These are phyloP conservation scores for Phaeosphaeriaceae sp. DNA, from an alignment of 2,329 filamentous ascomycete species.

Conservation along the genomic window DNA sequence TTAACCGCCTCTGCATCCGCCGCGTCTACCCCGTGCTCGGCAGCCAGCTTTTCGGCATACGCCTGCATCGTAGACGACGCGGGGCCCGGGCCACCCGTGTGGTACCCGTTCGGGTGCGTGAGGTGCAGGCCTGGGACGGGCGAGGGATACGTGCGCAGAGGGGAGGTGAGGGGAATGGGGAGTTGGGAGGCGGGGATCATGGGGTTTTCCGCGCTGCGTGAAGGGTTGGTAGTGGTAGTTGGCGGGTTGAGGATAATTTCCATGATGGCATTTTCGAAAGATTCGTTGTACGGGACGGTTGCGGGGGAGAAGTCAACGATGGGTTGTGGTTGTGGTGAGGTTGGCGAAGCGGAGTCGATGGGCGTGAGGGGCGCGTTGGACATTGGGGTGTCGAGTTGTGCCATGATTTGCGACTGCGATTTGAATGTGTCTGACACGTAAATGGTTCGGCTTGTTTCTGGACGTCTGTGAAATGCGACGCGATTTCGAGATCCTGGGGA, in stretches of 20 bases:
- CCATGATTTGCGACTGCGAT: slow-evolving; percentile 15
- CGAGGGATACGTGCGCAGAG: slow-evolving; percentile 51
- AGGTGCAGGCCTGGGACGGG: slow-evolving; percentile 54
- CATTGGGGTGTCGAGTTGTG: slow-evolving; percentile 29
- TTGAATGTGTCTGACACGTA: background rate
- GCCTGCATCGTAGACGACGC: slow-evolving; percentile 39
- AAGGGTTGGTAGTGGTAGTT: slow-evolving; percentile 30
- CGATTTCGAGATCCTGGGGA: background rate
- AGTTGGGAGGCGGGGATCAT: slow-evolving; percentile 44
- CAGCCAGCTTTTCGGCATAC: slow-evolving; percentile 52
- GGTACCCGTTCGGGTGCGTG: slow-evolving; percentile 55
- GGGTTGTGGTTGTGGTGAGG: slow-evolving; percentile 12
- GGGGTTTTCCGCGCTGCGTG: too few relatives aligned
- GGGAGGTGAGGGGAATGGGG: slow-evolving; percentile 52
- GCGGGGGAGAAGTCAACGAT: slow-evolving; percentile 52
- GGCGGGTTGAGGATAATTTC: slow-evolving; percentile 46
- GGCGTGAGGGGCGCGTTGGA: slow-evolving; percentile 43
- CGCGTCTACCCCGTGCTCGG: slow-evolving; percentile 38
- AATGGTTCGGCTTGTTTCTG: background rate
- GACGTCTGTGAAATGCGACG: background rate
- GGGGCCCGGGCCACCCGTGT: slow-evolving; percentile 56
- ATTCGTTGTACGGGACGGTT: slow-evolving; percentile 52
- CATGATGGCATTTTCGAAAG: slow-evolving; percentile 55
- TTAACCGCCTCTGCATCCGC: slow-evolving; percentile 45
- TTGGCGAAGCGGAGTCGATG: slow-evolving; percentile 27